Base-by-base conservation (phyloP, 2,329 filamentous ascomycete genomes). In the Epichloe sp. region DNA sequence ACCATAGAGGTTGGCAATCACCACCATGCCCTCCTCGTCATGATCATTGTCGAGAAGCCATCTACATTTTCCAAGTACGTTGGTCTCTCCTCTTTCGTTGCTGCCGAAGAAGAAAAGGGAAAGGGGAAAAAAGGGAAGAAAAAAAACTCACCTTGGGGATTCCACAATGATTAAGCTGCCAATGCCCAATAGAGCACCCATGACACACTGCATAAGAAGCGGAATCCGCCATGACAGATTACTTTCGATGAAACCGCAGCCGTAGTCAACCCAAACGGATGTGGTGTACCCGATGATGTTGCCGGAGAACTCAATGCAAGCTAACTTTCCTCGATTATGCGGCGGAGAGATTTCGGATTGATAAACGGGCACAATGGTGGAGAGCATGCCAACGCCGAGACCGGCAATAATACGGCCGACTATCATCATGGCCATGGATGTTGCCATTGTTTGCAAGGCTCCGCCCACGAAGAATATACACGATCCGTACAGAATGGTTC, bases 241-340 rank as follows among this genome's bases (percentile, higher is more conserved):
- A 60, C 75, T 87, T 55, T 88, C 69, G 63, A 98, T 97, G 64
- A 77, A 96, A 52, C 87, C 93, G 69, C 90, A 96, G 61, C 93
- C 91, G 69, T 97, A 98, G 68, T 98, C 93, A 31, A 97, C 91
- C 93, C 93, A 98, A 21, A 97, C 91, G 59, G 91, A 97, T 49
- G 88, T 89, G 50, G 91, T 85, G 65, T 98, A 98, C 35, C 93
- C 93, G 54, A 88, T 84, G 56, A 98, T 95, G 68, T 98, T 98
- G 50, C 93, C 93, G 0, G 91, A 91, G 63, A 97, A 98, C 67
- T 98, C 93, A 58, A 98, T 97, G 67, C 93, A 97, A 23, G 91
- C 93, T 55, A 98, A 77, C 70, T 93, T 94, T 56, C 93, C 93
- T 61, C 93, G 80, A 68, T 95, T 97, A 64, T 98, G 93, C 5